Conservation (phyloP, 257 asterid genomes). For the Nicotiana otophora region DNA sequence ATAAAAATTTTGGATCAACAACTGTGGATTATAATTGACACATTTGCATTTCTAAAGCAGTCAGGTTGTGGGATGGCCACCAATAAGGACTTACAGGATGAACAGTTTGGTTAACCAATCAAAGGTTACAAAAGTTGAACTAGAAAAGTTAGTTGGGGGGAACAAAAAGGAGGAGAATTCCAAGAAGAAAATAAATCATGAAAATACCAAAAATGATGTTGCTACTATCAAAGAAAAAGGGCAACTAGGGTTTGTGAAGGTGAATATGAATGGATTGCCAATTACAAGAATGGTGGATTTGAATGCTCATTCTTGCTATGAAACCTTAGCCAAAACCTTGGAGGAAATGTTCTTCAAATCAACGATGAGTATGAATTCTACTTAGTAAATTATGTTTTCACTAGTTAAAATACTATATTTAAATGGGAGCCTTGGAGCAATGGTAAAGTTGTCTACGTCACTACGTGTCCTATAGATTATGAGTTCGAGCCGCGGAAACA, state of each 20-base stretch:
- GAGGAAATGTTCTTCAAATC: slow-evolving; percentile 75
- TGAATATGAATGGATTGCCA: slow-evolving; percentile 71
- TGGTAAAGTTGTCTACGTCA: no score
- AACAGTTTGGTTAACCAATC: slow-evolving; percentile 49
- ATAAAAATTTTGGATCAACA: no score
- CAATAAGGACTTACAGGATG: slow-evolving; percentile 65
- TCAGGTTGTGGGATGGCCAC: slow-evolving; percentile 99
- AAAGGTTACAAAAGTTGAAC: slow-evolving; percentile 40
- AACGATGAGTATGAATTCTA: slow-evolving; percentile 10
- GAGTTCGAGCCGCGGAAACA: no score
- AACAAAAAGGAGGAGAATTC: slow-evolving; percentile 42
- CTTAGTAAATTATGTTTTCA: slow-evolving; percentile 10
- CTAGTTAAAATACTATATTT: no score
- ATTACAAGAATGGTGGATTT: slow-evolving; percentile 81
- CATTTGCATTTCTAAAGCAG: slow-evolving; percentile 33
- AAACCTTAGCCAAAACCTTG: slow-evolving; percentile 49
- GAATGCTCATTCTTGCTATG: slow-evolving; percentile 56
- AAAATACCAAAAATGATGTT: slow-evolving; percentile 35
- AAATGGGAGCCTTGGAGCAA: no score
- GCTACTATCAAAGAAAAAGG: background rate
- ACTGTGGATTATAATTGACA: background rate
- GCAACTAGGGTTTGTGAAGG: slow-evolving; percentile 57
- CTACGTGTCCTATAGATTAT: no score
- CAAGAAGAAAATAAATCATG: slow-evolving; percentile 59
- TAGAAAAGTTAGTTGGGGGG: slow-evolving; percentile 47